Base-by-base conservation (phyloP, 2,329 filamentous ascomycete species). In the Chrysosporium keratinophilum region DNA sequence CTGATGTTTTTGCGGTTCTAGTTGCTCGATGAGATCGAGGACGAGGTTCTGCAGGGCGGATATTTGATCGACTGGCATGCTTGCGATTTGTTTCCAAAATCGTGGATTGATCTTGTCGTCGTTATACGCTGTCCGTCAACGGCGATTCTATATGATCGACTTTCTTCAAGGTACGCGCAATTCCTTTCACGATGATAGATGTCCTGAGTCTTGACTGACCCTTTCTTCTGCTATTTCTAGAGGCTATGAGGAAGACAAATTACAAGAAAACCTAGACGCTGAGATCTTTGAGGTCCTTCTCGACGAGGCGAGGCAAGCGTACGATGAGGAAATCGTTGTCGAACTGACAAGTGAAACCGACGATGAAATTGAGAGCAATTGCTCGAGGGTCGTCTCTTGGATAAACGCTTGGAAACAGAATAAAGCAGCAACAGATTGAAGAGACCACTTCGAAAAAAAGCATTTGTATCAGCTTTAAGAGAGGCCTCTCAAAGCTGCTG, bases 61-160 rank as follows among this genome's bases (percentile, higher is more conserved):
- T 87, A 82, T 69, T 82, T 98, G 62, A 86, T 98, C 65, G 93
- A 98, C 73, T 98, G 93, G 91, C 93, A 98, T 71, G 91, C 90
- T 1, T 97, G 91, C 73, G 93, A 97, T 64, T 73, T 97, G 19
- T 97, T 97, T 65, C 93, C 93, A 1, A 83, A 86, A 67, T 85
- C 85, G 65, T 94, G 90, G 88, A 85, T 98, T 65, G 93, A 98
- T 68, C 79, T 98, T 1, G 90, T 98, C 0, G 86, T 97, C 4
- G 93, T 98, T 53, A 71, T 98, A 58, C 79, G 93, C 44, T 75
- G 72, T 57, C 88, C 87, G 54, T 83, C 93, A 62, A 89, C 88
- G 15, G 81, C 80, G 17, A 75, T 85, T 12, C 78, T 95, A 2
- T 97, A 93, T 66, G 93, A 98, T 69, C 81, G 93, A 51, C 72